Evolutionary conservation across 371 early-diverging fungal species (phyloP).

Genomic region (Blyttiomyces sp.): DNA sequence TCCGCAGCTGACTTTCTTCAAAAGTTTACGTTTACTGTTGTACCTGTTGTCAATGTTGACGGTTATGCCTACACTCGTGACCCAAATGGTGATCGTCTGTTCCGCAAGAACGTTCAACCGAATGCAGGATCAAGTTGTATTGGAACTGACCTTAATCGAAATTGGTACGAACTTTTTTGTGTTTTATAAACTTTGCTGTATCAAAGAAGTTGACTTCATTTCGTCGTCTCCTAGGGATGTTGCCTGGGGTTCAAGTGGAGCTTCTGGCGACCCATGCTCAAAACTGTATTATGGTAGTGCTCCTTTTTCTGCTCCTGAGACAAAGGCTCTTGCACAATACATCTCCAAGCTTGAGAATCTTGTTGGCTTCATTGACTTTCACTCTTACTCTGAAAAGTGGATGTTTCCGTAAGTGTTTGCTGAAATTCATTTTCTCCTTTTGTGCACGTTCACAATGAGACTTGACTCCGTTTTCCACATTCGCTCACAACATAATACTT

Average conservation of each 20-base stretch:
- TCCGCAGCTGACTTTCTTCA: conserved; percentile 8
- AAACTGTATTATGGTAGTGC: conserved; percentile 15
- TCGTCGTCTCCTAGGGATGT: too few relatives aligned
- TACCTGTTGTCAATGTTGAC: conserved; percentile 38
- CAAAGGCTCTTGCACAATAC: conserved; percentile 43
- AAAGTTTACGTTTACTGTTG: conserved; percentile 26
- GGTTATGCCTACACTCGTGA: conserved; percentile 35
- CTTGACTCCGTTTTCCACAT: background rate
- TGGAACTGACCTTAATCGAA: conserved; percentile 38
- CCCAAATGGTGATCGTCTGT: conserved; percentile 18
- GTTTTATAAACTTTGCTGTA: too few relatives aligned
- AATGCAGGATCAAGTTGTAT: conserved; percentile 25
- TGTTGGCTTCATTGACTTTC: conserved; percentile 51
- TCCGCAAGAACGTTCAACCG: conserved; percentile 34
- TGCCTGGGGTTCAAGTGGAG: conserved; percentile 24
- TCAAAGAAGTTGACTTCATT: conserved; percentile 22
- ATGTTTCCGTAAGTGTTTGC: conserved; percentile 23
- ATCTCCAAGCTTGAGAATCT: conserved; percentile 28
- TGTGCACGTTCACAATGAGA: too few relatives aligned
- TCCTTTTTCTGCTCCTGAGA: conserved; percentile 22
- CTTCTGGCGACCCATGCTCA: conserved; percentile 15
- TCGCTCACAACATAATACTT: too few relatives aligned
- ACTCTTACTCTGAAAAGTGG: conserved; percentile 30
- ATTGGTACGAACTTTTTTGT: conserved; percentile 17
- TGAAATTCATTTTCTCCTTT: too few relatives aligned